phyloP scores from a whole-genome alignment of 192 early-diverging fungal genomes.

The Lobulomyces angularis region DNA sequence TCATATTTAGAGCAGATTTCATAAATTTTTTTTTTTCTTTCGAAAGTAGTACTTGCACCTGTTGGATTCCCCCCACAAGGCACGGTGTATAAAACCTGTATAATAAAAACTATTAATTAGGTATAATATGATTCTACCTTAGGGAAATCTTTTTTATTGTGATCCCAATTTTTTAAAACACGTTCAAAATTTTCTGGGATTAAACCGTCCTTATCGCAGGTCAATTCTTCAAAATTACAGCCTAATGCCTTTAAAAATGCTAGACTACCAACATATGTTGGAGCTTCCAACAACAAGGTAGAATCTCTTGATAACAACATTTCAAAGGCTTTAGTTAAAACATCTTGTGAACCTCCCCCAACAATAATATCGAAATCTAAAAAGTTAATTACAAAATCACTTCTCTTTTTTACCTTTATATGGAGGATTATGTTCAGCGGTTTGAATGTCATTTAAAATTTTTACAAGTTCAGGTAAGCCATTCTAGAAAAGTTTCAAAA shows the following conservation, averaged over 20 bases:
- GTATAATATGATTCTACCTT: too few relatives aligned
- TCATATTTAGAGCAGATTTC: constrained; percentile 59
- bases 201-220: constrained; percentile 20
- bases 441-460: constrained; percentile 33
- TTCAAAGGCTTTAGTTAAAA: constrained; percentile 41
- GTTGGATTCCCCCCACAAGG: constrained; percentile 87
- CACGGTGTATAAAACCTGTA: constrained; percentile 54
- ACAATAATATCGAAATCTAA: constrained; percentile 35
- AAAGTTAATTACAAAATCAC: too few relatives aligned
- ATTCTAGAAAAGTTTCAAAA: constrained; percentile 8
- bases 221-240: constrained; percentile 26
- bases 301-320: constrained; percentile 21
- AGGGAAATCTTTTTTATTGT: background rate
- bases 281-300: constrained; percentile 28
- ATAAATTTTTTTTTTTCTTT: constrained; percentile 69
- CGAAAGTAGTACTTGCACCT: constrained; percentile 62
- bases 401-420: too few relatives aligned
- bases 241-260: constrained; percentile 32
- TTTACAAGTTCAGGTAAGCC: constrained; percentile 31
- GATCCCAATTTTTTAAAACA: constrained; percentile 15
- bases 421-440: constrained; percentile 26
- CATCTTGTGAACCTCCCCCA: constrained; percentile 41
- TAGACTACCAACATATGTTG: constrained; percentile 38
- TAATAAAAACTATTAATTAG: background rate
- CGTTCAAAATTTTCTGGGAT: constrained; percentile 17